phyloP scores from a whole-genome alignment of 345 rosid genomes.

The Bretschneidera sinensis region DNA sequence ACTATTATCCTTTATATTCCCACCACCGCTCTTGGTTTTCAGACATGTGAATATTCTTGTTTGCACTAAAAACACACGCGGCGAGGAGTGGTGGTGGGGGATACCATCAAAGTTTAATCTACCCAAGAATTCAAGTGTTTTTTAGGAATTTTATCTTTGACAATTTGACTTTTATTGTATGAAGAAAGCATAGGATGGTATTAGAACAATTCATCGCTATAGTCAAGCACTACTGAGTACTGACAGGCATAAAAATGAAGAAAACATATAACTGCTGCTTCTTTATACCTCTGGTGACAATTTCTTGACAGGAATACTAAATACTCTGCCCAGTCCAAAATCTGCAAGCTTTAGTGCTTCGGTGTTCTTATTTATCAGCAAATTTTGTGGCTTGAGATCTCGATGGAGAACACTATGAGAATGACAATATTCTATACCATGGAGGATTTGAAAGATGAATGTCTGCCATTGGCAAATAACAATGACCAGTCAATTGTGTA shows the following conservation, averaged over 20 bases:
- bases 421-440: slow-evolving; percentile 96
- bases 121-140: too few relatives aligned
- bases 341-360: slow-evolving; percentile 96
- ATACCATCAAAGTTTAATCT: too few relatives aligned
- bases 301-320: slow-evolving; percentile 97
- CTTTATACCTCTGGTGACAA: slow-evolving; percentile 88
- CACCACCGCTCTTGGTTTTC: too few relatives aligned
- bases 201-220: too few relatives aligned
- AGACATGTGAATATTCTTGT: too few relatives aligned
- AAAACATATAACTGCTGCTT: neutral
- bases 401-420: slow-evolving; percentile 99
- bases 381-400: slow-evolving; percentile 95
- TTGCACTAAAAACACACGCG: too few relatives aligned
- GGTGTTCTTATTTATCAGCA: slow-evolving; percentile 83
- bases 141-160: too few relatives aligned
- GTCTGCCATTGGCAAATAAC: slow-evolving; percentile 42
- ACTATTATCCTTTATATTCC: too few relatives aligned
- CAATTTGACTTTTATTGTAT: too few relatives aligned
- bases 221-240: neutral
- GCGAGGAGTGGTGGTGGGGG: too few relatives aligned
- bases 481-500: slow-evolving; percentile 4
- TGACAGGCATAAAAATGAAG: neutral
- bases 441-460: slow-evolving; percentile 88
- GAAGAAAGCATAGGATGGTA: too few relatives aligned
- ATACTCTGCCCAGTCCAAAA: slow-evolving; percentile 97